Percentiles rank a stretch among this genome's conserved stretches.
Conservation (phyloP, 2,329 filamentous ascomycete species). For the Aspergillus sp. region DNA sequence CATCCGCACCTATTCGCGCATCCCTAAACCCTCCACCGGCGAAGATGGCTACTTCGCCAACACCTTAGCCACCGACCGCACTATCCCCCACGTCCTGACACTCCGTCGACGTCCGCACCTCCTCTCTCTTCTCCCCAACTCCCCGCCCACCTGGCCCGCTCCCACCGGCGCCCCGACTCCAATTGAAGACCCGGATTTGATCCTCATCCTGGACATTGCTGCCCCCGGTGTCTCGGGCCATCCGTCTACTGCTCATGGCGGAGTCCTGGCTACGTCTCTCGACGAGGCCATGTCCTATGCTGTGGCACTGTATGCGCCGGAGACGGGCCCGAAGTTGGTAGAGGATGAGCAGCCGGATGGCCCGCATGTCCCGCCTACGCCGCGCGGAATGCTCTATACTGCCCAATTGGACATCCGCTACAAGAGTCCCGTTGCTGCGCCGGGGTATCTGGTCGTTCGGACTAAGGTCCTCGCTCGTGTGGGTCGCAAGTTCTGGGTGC, state of each 20-base stretch:
- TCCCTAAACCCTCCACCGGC: conserved; percentile 40
- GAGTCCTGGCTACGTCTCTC: conserved; percentile 24
- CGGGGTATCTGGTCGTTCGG: conserved; percentile 40
- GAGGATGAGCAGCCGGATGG: not conserved
- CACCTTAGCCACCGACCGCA: conserved; percentile 41
- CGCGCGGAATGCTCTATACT: conserved; percentile 40
- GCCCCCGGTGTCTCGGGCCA: conserved; percentile 16
- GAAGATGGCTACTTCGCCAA: conserved; percentile 48
- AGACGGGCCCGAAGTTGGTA: conserved; percentile 3
- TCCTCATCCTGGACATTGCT: conserved; percentile 14
- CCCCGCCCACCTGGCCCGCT: conserved; percentile 28
- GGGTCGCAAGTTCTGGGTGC: conserved; percentile 46
- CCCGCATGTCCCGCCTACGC: conserved; percentile 14
- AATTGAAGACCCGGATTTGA: conserved; percentile 13
- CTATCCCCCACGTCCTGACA: conserved; percentile 46
- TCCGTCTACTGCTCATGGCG: conserved; percentile 16
- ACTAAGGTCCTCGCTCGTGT: conserved; percentile 39
- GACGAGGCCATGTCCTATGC: conserved; percentile 49
- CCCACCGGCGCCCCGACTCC: conserved; percentile 24
- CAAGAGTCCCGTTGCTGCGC: conserved; percentile 38
- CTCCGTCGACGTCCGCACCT: conserved; percentile 37
- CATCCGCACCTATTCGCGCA: conserved; percentile 44
- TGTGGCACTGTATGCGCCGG: conserved; percentile 25
- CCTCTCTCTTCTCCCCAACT: conserved; percentile 24
- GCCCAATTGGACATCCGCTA: conserved; percentile 46